phyloP scores from a whole-genome alignment of 768 basidiomycete genomes.

The Trametes sanguinea region DNA sequence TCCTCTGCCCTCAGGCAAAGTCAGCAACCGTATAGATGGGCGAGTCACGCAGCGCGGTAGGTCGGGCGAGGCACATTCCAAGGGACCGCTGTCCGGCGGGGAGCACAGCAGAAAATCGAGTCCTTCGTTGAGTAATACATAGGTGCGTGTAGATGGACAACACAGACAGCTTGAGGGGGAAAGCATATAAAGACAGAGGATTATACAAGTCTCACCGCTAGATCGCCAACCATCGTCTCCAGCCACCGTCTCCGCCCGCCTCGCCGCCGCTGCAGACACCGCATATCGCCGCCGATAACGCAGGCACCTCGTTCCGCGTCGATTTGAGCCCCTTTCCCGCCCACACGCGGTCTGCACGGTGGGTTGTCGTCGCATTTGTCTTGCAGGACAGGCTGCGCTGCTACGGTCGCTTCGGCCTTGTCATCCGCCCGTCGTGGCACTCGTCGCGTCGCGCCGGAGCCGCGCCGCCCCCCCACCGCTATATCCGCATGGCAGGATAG shows the following conservation, averaged over 20 bases:
- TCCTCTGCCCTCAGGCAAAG: neutral
- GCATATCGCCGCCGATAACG: neutral
- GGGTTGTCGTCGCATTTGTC: neutral
- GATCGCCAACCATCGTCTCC: neutral
- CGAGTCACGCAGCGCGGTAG: neutral
- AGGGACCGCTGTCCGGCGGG: neutral
- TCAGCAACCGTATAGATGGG: neutral
- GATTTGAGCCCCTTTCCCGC: neutral
- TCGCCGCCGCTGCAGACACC: neutral
- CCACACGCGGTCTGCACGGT: neutral
- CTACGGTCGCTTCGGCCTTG: neutral
- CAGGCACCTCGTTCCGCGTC: neutral
- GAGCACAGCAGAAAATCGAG: neutral
- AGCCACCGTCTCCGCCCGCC: neutral
- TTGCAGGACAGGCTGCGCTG: neutral
- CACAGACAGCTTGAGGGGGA: neutral
- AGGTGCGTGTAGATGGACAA: neutral
- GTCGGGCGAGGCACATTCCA: neutral
- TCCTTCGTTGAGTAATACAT: neutral
- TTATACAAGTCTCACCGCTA: neutral
- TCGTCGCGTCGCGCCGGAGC: neutral
- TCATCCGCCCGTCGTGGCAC: neutral
- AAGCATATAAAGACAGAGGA: neutral
- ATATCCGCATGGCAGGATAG: neutral
- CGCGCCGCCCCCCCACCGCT: neutral